These are phyloP conservation scores for Astrocystis sublimbata DNA, from an alignment of 495 filamentous ascomycete genomes.

Conservation along the genomic window DNA sequence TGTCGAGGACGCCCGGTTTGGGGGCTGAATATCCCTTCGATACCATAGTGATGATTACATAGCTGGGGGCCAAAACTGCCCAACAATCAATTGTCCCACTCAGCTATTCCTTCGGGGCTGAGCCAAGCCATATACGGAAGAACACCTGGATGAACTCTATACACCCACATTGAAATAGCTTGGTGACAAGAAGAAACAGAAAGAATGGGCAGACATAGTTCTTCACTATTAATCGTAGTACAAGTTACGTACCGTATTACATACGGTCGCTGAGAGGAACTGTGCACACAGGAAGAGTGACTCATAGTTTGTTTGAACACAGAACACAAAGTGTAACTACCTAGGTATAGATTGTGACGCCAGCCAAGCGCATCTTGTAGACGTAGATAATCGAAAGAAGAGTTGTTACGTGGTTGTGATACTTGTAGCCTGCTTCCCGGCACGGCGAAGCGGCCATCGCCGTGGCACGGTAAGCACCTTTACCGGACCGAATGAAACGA, in stretches of 20 bases:
- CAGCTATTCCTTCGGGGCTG: slow-evolving; percentile 1
- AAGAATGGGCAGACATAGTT: not conserved
- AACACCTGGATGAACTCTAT: not conserved
- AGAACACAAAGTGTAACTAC: too few species aligned
- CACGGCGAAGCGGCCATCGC: not conserved
- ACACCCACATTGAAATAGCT: not conserved
- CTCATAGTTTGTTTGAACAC: too few species aligned
- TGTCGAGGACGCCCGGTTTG: not conserved
- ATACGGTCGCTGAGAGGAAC: not conserved
- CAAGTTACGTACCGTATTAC: not conserved
- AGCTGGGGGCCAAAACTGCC: slow-evolving; percentile 7
- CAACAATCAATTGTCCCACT: not conserved
- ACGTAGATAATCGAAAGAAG: not conserved
- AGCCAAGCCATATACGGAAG: slow-evolving; percentile 3
- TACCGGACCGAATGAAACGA: not conserved
- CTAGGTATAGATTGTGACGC: too few species aligned
- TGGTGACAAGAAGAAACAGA: not conserved
- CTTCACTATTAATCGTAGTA: too few species aligned
- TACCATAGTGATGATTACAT: not conserved
- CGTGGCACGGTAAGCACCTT: not conserved
- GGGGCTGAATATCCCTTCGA: not conserved
- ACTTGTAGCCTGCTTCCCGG: not conserved
- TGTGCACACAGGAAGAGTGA: not conserved
- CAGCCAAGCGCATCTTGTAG: too few species aligned
- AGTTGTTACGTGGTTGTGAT: too few species aligned